Evolutionary conservation across 495 filamentous ascomycete species (phyloP), one percentile per base, ranked within the genome.

Genomic region (Podospora didyma): DNA sequence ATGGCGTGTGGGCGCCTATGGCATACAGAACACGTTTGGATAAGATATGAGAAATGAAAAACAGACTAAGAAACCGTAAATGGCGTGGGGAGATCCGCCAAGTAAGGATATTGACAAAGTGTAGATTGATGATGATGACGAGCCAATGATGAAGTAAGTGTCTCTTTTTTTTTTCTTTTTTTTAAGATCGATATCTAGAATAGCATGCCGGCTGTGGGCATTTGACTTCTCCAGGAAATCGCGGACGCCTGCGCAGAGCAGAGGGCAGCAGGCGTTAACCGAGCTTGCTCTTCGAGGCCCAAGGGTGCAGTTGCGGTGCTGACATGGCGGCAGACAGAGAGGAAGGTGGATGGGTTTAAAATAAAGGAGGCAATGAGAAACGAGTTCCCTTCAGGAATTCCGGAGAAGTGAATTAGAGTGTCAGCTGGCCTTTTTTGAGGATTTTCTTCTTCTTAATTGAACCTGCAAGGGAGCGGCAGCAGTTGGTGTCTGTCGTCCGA

Each of bases 1-100:
- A 69, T 69, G 59, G 17, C 53, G 59, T 14, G 26, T 21, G 39
- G 12, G 39, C 12, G 9, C 26, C 26, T 31, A 31, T 31, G 26
- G 21, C 11, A 19, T 14, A 46, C 16, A 1, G 20, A 17, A 14
- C 11, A 31, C 23, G 31, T 28, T 16, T 22, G 9, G 45, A 16
- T 23, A 26, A 28, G 1, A 60, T 22, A 22, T 47, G 20, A 6
- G 3, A 42, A 42, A 17, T 42, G n/a, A 42, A 17, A 2, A 7
- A 42, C 10, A 5, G 26, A 31, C 26, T 31, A 31, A 31, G 26
- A 31, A n/a, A n/a, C n/a, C n/a, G 26, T 31, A 31, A 9, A 31
- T 31, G 26, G 26, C 26, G 26, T 31, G 26, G 26, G 26, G 26
- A 31, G 26, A 31, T 31, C 26, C 26, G 26, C 26, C 26, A 31